phyloP scores from a whole-genome alignment of 1,284 basidiomycete species.

The Apiotrichum brassicae region DNA sequence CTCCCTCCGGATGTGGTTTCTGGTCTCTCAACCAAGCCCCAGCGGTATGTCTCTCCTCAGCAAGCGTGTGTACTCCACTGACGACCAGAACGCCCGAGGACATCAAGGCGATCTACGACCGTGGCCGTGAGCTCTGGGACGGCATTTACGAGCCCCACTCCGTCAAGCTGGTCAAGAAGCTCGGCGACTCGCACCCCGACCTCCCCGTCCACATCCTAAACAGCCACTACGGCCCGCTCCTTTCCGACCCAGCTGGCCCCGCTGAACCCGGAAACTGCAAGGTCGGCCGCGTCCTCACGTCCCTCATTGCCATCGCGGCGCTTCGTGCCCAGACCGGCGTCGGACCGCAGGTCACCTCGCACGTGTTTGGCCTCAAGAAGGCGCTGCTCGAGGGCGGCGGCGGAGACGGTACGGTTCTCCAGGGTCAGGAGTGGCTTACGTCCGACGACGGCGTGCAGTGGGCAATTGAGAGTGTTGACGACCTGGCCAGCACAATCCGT shows the following conservation, averaged over 20 bases:
- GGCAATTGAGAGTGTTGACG: slow-evolving; percentile 81
- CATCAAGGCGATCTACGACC: slow-evolving; percentile 57
- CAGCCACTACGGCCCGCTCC: slow-evolving; percentile 75
- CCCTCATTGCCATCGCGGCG: slow-evolving; percentile 83
- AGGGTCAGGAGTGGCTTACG: slow-evolving; percentile 72
- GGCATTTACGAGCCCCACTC: slow-evolving; percentile 87
- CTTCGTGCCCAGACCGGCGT: slow-evolving; percentile 83
- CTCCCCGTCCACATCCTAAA: slow-evolving; percentile 82
- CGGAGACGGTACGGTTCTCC: slow-evolving; percentile 50
- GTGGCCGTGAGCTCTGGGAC: slow-evolving; percentile 72
- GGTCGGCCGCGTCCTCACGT: slow-evolving; percentile 75
- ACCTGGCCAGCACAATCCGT: slow-evolving; percentile 46
- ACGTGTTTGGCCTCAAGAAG: slow-evolving; percentile 75
- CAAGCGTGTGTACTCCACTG: slow-evolving; percentile 44
- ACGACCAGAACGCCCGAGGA: slow-evolving; percentile 55
- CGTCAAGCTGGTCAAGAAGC: slow-evolving; percentile 81
- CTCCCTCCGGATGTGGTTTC: slow-evolving; percentile 68
- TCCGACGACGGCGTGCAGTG: slow-evolving; percentile 87
- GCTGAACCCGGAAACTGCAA: slow-evolving; percentile 43
- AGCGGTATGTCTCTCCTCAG: slow-evolving; percentile 52
- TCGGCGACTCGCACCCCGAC: slow-evolving; percentile 65
- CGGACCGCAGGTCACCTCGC: slow-evolving; percentile 82
- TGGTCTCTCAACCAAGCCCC: slow-evolving; percentile 6
- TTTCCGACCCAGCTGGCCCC: slow-evolving; percentile 60
- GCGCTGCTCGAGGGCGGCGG: slow-evolving; percentile 63